A percentile compares a stretch with the other conserved stretches of the same genome.
These are phyloP conservation scores for Bonia amplexicaulis DNA, from an alignment of 176 grass and related monocot species.

Conservation along the genomic window DNA sequence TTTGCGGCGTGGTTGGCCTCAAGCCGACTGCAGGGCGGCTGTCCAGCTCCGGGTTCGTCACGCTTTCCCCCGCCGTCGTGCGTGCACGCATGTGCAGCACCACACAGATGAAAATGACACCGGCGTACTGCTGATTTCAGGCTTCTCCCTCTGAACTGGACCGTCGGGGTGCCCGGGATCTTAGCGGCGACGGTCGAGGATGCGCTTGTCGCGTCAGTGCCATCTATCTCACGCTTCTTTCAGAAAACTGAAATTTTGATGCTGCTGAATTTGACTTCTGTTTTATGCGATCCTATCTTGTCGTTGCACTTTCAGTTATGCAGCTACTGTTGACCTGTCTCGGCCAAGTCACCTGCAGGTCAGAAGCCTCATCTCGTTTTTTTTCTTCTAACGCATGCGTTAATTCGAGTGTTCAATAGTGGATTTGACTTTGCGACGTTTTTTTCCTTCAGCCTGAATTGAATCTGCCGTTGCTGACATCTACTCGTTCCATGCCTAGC, in stretches of 20 bases:
- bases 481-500: constrained; percentile 32
- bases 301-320: constrained; percentile 50
- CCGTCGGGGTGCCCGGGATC: constrained; percentile 85
- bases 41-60: too few species aligned
- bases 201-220: constrained; percentile 59
- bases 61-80: background rate
- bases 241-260: background rate
- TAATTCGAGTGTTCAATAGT: background rate
- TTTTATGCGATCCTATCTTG: background rate
- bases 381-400: too few species aligned
- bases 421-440: background rate
- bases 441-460: constrained; percentile 39
- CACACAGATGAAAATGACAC: background rate
- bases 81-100: background rate
- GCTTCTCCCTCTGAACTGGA: constrained; percentile 90
- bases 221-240: background rate
- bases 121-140: constrained; percentile 29
- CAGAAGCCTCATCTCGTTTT: background rate
- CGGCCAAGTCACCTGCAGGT: constrained; percentile 38
- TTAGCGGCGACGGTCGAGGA: constrained; percentile 81
- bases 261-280: background rate
- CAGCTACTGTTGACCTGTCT: constrained; percentile 49
- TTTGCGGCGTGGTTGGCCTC: constrained; percentile 86
- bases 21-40: constrained; percentile 64
- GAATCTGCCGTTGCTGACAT: constrained; percentile 58